Evolutionary conservation across 257 asterid genomes (phyloP).

Genomic region (Nicotiana tomentosiformis): DNA sequence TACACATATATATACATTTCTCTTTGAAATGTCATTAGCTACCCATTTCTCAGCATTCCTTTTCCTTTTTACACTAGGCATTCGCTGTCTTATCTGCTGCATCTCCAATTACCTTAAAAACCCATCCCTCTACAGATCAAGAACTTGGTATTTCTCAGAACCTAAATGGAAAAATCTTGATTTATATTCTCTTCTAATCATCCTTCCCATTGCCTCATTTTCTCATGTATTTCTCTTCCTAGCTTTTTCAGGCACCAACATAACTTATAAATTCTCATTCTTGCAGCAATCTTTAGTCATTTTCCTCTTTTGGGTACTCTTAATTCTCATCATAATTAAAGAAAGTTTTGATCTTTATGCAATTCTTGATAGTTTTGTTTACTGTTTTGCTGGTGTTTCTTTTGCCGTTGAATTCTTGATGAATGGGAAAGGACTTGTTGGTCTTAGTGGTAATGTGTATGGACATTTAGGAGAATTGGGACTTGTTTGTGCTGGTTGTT

Average conservation of each 20-base stretch:
- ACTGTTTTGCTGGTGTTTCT: conserved; percentile 45
- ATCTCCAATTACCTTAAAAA: conserved; percentile 51
- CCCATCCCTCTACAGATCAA: conserved; percentile 65
- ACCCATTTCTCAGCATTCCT: conserved; percentile 68
- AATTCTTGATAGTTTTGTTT: conserved; percentile 51
- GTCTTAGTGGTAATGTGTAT: conserved; percentile 51
- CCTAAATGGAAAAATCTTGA: conserved; percentile 75
- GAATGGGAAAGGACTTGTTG: conserved; percentile 54
- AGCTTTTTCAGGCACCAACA: conserved; percentile 42
- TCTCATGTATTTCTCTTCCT: conserved; percentile 50
- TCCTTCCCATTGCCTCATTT: conserved; percentile 60
- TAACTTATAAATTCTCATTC: conserved; percentile 60
- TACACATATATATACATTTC: background rate
- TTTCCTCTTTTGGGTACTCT: conserved; percentile 58
- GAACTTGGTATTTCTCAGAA: conserved; percentile 66
- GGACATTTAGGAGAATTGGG: conserved; percentile 45
- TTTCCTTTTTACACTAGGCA: conserved; percentile 56
- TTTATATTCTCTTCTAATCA: conserved; percentile 46
- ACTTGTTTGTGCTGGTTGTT: conserved; percentile 48
- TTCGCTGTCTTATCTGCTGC: conserved; percentile 60
- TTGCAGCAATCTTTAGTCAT: conserved; percentile 55
- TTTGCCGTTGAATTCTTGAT: conserved; percentile 50
- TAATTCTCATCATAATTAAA: conserved; percentile 37
- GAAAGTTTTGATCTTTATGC: conserved; percentile 50
- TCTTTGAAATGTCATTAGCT: conserved; percentile 39